Evolutionary conservation across 306 rosid species (phyloP).

Genomic region (Canavalia gladiata): DNA sequence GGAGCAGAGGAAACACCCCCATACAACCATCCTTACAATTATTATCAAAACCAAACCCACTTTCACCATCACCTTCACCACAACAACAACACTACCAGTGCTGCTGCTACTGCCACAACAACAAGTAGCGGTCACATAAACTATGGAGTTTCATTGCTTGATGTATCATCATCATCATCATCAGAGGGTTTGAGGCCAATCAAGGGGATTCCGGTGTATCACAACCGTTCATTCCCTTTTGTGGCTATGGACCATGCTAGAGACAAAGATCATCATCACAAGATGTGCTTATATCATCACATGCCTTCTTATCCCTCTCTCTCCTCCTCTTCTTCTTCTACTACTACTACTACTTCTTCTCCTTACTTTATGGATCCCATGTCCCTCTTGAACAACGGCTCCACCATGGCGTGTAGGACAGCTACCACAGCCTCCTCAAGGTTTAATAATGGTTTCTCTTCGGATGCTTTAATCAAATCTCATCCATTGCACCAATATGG

Average conservation of each 20-base stretch:
- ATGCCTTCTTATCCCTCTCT: slow-evolving; percentile 45
- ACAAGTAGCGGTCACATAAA: slow-evolving; percentile 39
- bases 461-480: slow-evolving; percentile 55
- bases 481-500: slow-evolving; percentile 60
- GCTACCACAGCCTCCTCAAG: slow-evolving; percentile 43
- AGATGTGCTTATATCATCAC: slow-evolving; percentile 68
- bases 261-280: slow-evolving; percentile 50
- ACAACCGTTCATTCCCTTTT: slow-evolving; percentile 84
- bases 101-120: neutral
- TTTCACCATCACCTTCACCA: slow-evolving; percentile 39
- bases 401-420: slow-evolving; percentile 47
- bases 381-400: slow-evolving; percentile 52
- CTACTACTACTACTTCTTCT: slow-evolving; percentile 41
- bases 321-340: slow-evolving; percentile 19
- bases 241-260: slow-evolving; percentile 58
- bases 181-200: slow-evolving; percentile 70
- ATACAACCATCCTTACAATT: slow-evolving; percentile 30
- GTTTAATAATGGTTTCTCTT: slow-evolving; percentile 55
- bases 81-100: neutral
- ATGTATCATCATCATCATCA: slow-evolving; percentile 45
- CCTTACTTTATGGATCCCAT: slow-evolving; percentile 63
- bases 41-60: slow-evolving; percentile 39
- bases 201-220: slow-evolving; percentile 91
- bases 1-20: slow-evolving; percentile 32
- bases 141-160: slow-evolving; percentile 65